These are phyloP conservation scores for Beauveria rudraprayagi DNA, from an alignment of 2,329 filamentous ascomycete genomes.

Conservation along the genomic window DNA sequence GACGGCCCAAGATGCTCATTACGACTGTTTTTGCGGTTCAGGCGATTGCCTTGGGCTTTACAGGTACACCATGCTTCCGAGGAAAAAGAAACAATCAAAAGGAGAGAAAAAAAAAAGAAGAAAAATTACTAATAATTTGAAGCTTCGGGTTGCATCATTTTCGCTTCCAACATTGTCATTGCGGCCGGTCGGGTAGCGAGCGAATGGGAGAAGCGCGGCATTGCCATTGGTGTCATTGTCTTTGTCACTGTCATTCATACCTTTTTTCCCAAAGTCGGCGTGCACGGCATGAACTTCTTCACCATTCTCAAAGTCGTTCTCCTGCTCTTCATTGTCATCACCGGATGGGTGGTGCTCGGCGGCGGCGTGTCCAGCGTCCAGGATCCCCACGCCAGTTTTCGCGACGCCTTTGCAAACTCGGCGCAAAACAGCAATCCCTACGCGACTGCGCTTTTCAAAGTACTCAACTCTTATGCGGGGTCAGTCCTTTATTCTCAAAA, in stretches of 20 bases:
- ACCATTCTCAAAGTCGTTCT: conserved; percentile 14
- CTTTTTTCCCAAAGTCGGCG: conserved; percentile 14
- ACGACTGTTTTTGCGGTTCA: conserved; percentile 15
- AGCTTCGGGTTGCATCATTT: conserved; percentile 15
- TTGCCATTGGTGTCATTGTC: conserved; percentile 14
- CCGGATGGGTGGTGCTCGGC: conserved; percentile 15
- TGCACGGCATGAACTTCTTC: conserved; percentile 16
- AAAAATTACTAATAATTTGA: too few species aligned
- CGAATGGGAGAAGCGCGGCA: conserved; percentile 15
- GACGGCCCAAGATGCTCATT: conserved; percentile 14
- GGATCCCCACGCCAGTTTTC: conserved; percentile 15
- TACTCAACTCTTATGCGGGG: conserved; percentile 15
- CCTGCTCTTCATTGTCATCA: conserved; percentile 14
- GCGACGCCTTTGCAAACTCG: conserved; percentile 13
- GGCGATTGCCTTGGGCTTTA: conserved; percentile 15
- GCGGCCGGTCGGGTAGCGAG: conserved; percentile 11
- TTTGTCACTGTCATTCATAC: conserved; percentile 14
- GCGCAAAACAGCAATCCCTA: conserved; percentile 13
- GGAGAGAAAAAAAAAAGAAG: too few species aligned
- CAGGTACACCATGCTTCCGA: conserved; percentile 4
- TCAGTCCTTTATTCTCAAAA: neutral
- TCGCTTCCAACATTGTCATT: conserved; percentile 14
- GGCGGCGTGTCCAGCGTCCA: conserved; percentile 12
- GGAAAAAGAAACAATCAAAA: too few species aligned
- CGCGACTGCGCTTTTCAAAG: conserved; percentile 15